Evolutionary conservation across 371 early-diverging fungal genomes (phyloP), one percentile per base, ranked within the genome.

Genomic region (Lichtheimia hyalospora): DNA sequence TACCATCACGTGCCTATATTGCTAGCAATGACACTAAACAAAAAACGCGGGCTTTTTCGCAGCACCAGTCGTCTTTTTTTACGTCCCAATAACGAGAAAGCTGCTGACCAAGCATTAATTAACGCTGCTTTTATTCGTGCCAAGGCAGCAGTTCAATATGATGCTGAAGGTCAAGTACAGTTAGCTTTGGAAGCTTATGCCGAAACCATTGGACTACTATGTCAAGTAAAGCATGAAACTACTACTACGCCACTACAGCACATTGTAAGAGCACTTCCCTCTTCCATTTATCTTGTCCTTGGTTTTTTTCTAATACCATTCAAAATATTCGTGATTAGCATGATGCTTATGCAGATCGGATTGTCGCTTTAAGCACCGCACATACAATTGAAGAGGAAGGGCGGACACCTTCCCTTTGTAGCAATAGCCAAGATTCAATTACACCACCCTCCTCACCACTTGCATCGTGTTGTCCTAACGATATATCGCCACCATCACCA

Each of bases 131-230:
- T 55, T 7, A 14, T 41, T 14, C 39, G 41, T 25, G 56, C 56
- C 44, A 55, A 55, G 42, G 14, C 41, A 16, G 56, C 56, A 3
- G 56, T 55, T 16, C 24, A 40, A 24, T 21, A 55, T 55, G 56
- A 55, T 44, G n/a, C 56, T 8, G 43, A 34, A 6, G 56, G 56
- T 8, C n/a, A 55, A n/a, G 16, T 44, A 14, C 41, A 55, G 3
- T 2, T n/a, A 15, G 56, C 56, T 20, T 42, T 55, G n/a, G 44
- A 21, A 21, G 56, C 56, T 2, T 55, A 55, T 16, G 27, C 56
- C 5, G 56, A 55, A 27, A 55, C 56, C 5, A 21, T 55, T 12
- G 56, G 20, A 15, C 23, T 55, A 24, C 44, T 55, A 0, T 42
- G 41, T 24, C 21, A 55, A 24, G 56, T 55, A 7, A 41, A 55